Percentiles rank a stretch among this genome's conserved stretches.
Conservation (phyloP, 495 filamentous ascomycete genomes). For the Penicillium paradoxum region DNA sequence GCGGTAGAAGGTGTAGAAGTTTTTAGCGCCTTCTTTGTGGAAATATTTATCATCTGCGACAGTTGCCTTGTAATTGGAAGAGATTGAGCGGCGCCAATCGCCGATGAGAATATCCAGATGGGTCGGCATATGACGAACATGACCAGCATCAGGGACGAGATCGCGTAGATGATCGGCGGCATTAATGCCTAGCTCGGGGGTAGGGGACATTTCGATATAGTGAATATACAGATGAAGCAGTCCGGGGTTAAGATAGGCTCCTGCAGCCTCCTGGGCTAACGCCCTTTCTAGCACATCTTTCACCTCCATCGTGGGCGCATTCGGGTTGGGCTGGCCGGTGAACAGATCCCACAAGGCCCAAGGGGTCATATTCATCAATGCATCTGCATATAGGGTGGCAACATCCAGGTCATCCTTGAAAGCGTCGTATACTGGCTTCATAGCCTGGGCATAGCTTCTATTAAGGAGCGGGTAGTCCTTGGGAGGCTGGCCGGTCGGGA, state of each 20-base stretch:
- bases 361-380: conserved; percentile 60
- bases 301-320: conserved; percentile 49
- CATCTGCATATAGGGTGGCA: conserved; percentile 54
- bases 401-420: conserved; percentile 53
- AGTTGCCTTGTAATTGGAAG: conserved; percentile 52
- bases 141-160: conserved; percentile 57
- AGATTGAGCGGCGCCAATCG: conserved; percentile 54
- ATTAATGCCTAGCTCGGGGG: conserved; percentile 50
- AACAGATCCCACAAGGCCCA: conserved; percentile 56
- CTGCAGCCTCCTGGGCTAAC: conserved; percentile 34
- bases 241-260: conserved; percentile 47
- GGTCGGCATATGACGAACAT: conserved; percentile 63
- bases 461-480: conserved; percentile 45
- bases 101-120: conserved; percentile 62
- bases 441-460: conserved; percentile 50
- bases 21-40: conserved; percentile 37
- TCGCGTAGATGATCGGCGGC: conserved; percentile 53
- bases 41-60: conserved; percentile 54
- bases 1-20: conserved; percentile 63
- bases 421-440: conserved; percentile 47
- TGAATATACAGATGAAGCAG: conserved; percentile 64
- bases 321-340: conserved; percentile 49
- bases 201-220: conserved; percentile 61
- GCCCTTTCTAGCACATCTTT: conserved; percentile 48
- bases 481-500: conserved; percentile 32